Evolutionary conservation across 176 grass and related monocot genomes (phyloP), one percentile per base, ranked within the genome.

Genomic region (Melocanna baccifera): DNA sequence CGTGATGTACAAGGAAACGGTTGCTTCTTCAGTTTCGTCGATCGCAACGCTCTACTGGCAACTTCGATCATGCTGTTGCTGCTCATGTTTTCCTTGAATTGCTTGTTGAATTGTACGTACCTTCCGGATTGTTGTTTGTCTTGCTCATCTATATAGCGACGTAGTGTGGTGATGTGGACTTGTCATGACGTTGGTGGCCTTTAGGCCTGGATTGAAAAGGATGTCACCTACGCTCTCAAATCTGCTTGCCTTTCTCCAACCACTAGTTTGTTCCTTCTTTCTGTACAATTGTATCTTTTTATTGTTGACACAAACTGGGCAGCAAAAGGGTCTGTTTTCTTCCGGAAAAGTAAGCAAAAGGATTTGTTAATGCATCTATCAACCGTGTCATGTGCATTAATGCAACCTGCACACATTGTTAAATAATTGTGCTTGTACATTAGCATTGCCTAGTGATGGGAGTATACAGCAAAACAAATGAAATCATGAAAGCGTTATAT

Each of bases 141-240:
- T 43, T 36, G 53, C n/a, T 71, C 65, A 32, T 83, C 15, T 53
- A 12, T 53, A 12, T 40, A 71, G 22, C 37, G 39, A 6, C 9
- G 77, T 12, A 18, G 65, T 69, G 34, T 3, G 4, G 48, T 15
- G 37, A 68, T 62, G 66, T 70, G 29, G 41, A 71, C 42, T 8
- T 29, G 73, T 42, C 23, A 55, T 83, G 55, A 64, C 65, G 69
- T 50, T 66, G 73, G 73, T 88, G 55, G 43, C 86, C 73, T 88
- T 71, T 88, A 53, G 12, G 43, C 66, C 67, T 80, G 67, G 32
- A 80, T 52, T 29, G 41, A 62, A 77, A 82, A 48, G 71, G 51
- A 69, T 30, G 48, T 9, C 30, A 12, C 3, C 1, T 12, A 63
- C 28, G 50, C 40, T 82, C 62, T 75, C 7, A 41, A 40, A 69